Base-by-base conservation (phyloP, 2,329 filamentous ascomycete genomes). In the Fusarium lyarnte region DNA sequence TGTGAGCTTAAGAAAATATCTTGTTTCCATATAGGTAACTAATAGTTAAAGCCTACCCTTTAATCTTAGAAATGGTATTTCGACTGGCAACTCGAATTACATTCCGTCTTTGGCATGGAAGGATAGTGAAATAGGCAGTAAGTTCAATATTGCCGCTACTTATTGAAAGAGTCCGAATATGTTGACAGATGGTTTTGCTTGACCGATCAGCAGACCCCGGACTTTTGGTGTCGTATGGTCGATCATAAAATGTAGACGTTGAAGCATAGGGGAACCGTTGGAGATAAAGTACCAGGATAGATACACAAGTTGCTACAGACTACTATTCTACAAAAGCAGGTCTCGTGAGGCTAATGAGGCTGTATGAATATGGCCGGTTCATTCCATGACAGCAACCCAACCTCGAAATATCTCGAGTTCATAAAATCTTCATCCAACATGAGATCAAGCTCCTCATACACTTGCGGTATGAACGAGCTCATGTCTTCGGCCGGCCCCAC, bases 191-290 rank as follows among this genome's bases (percentile, higher is more conserved):
- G 27, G 3, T 13, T 47, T 17, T 21, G 21, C 4, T 8, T 17
- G 21, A 31, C 21, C 6, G 6, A 8, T 31, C 13, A 9, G 9
- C 27, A 47, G 45, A 27, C 8, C 9, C 17, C 3, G 1, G 31
- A 25, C 11, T 21, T 21, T 14, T 23, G 17, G 6, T 35, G 3
- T 29, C 27, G 8, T 8, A 29, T 4, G 25, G 25, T 5, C 4
- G 11, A 4, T 19, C 11, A 4, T 8, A 21, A 14, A 17, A 25
- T 21, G 12, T 5, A 36, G 31, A 21, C 2, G 8, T 19, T 19
- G 11, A 2, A 14, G 0, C 16, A 51, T 10, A 21, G 6, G 6
- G 8, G 5, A 8, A 11, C 4, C 12, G 2, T 4, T 35, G 3
- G 6, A 25, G 16, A 23, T 10, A 6, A 3, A 10, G 9, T 8